Evolutionary conservation across 805 yeast species (phyloP), one percentile per base, ranked within the genome.

Genomic region (Ogataea saltuana): DNA sequence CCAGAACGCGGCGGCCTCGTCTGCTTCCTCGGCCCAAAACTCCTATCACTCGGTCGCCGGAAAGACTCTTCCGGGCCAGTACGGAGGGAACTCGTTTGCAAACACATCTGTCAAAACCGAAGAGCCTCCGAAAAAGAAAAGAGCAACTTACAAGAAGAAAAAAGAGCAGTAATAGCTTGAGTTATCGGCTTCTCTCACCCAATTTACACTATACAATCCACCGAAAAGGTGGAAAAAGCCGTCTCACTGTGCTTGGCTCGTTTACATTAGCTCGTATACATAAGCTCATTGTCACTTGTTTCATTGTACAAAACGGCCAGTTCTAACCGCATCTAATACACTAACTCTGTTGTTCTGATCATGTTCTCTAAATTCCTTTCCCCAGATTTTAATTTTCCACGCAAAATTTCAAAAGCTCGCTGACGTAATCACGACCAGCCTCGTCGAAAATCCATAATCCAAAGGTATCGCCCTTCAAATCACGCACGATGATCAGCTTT

Each of bases 401-500:
- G 48, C 67, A 63, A 38, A 49, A 63, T 32, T 56, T 51, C 22
- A 63, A 40, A 17, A 63, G 42, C 42, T 80, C 77, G 53, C 68
- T 76, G 31, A 85, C 66, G 52, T 77, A 76, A 33, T 73, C 74
- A 60, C 91, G 70, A 55, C 85, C 90, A 6, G 73, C 77, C 33
- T 75, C 81, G 43, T 84, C 80, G 57, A 83, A 86, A 16, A 85
- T 72, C 93, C 93, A 86, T 36, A 86, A 66, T 1, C 95, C 95
- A 60, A 74, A 85, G 10, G 85, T 82, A 33, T 83, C 86, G 17
- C 85, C 88, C 39, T 76, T 67, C 39, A 82, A 66, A 55, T 80
- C 82, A 58, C 81, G 81, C 16, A 86, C 75, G 42, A 86, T 85
- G 30, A 86, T 77, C 58, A 85, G 70, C 44, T 82, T 84, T 44